These are phyloP conservation scores for Orbilia quercus DNA, from an alignment of 2,329 filamentous ascomycete genomes.

Conservation along the genomic window DNA sequence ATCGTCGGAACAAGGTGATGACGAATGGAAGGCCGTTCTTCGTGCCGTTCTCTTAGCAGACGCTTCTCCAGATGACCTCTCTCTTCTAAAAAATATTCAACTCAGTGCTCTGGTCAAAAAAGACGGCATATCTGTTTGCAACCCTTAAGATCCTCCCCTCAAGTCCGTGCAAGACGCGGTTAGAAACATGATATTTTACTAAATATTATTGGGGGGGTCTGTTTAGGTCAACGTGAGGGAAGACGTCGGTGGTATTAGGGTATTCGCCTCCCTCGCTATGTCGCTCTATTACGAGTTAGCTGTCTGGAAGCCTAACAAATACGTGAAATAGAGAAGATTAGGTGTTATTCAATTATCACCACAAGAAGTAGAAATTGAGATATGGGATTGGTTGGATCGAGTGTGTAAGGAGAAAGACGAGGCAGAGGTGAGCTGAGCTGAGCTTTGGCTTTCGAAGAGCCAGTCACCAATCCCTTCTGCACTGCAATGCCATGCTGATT, in stretches of 20 bases:
- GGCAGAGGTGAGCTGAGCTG: conserved; percentile 8
- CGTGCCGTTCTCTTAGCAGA: conserved; percentile 47
- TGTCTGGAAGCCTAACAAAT: background rate
- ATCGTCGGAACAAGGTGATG: conserved; percentile 42
- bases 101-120: conserved; percentile 47
- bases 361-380: conserved; percentile 51
- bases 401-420: conserved; percentile 49
- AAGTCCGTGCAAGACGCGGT: background rate
- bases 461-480: background rate
- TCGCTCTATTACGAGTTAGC: background rate
- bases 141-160: too few species aligned
- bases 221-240: conserved; percentile 49
- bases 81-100: conserved; percentile 36
- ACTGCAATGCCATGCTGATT: background rate
- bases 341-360: conserved; percentile 37
- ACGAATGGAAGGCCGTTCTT: conserved; percentile 55
- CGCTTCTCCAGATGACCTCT: conserved; percentile 32
- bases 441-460: background rate
- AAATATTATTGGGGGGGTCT: background rate
- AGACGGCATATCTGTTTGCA: conserved; percentile 32
- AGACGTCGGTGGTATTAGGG: conserved; percentile 49
- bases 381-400: conserved; percentile 51
- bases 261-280: background rate
- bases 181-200: background rate
- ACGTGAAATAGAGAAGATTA: conserved; percentile 19